Base-by-base conservation (phyloP, 176 grass and related monocot species). In the Ensete ventricosum region DNA sequence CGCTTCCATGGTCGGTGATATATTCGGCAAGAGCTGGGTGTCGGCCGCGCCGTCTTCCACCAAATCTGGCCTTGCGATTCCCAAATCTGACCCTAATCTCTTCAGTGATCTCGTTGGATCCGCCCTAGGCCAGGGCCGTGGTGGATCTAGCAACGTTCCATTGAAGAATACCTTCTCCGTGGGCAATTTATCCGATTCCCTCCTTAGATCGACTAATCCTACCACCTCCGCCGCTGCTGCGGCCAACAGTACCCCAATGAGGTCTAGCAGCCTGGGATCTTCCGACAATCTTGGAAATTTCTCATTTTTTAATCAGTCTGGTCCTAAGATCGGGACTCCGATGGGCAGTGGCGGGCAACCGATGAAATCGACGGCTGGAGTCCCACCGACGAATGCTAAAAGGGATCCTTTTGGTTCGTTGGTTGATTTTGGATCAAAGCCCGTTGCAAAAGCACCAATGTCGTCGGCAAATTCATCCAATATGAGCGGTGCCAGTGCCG, bases 1-100 rank as follows among this genome's bases (percentile, higher is more conserved):
- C 23, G 66, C 87, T 64, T 88, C 95, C 83, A 99, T 99, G 95
- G 95, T 91, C 60, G 95, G 95, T 25, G 95, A 99, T 66, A 99
- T 99, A 73, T 87, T 89, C 76, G 95, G 95, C 63, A 83, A 83
- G 87, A 94, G 80, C 78, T 99, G 95, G 95, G 79, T 83, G 14
- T 84, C 87, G 67, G 78, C 90, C 52, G 75, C 86, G 0, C 8
- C 68, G 1, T 50, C 78, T 8, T 67, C 91, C 49, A 80, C 89
- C 69, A n/a, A 8, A 14, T 81, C 77, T 69, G 67, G 87, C 49
- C 19, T 94, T 53, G 86, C 90, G 10, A 84, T 91, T 73, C 90
- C 86, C 9, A 85, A 89, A 79, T 81, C 83, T 14, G 93, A 86
- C 71, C 88, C 91, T 62, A 82, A 81, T 71, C 89, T 99, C 76